A percentile compares a stretch with the other conserved stretches of the same genome.
phyloP scores from a whole-genome alignment of 225 moss, liverwort and hornwort genomes.

The Rhytidiadelphus loreus region DNA sequence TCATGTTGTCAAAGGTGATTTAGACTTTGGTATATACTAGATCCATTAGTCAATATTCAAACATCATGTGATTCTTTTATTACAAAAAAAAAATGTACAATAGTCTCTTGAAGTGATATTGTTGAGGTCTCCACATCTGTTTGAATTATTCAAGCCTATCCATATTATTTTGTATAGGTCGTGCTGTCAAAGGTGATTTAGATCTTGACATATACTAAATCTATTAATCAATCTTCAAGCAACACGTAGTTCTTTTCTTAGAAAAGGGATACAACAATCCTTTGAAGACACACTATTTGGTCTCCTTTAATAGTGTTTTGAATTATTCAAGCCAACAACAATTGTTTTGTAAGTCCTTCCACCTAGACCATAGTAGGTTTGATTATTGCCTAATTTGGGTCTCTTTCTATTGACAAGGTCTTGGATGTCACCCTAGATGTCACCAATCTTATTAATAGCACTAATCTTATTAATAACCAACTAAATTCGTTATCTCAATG shows the following conservation, averaged over 20 bases:
- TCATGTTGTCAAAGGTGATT: too few species aligned
- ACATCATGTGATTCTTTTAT: background rate
- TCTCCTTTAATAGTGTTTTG: fast-evolving
- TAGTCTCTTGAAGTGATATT: too few species aligned
- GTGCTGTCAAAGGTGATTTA: fast-evolving
- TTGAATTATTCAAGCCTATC: background rate
- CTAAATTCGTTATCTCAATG: fast-evolving
- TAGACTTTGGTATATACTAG: too few species aligned
- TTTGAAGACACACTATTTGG: background rate
- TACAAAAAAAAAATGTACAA: background rate
- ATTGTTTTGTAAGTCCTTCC: background rate
- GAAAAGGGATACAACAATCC: fast-evolving
- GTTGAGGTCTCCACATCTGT: background rate
- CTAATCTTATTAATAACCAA: background rate
- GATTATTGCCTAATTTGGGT: fast-evolving
- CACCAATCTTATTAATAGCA: background rate
- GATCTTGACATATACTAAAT: background rate
- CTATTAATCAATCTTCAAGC: background rate
- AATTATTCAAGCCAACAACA: background rate
- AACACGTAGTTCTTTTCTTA: background rate
- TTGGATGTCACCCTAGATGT: fast-evolving
- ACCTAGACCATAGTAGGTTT: fast-evolving
- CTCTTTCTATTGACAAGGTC: background rate
- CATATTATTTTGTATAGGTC: background rate
- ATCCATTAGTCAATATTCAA: background rate